Base-by-base conservation (phyloP, 257 asterid species). In the Avicennia marina region DNA sequence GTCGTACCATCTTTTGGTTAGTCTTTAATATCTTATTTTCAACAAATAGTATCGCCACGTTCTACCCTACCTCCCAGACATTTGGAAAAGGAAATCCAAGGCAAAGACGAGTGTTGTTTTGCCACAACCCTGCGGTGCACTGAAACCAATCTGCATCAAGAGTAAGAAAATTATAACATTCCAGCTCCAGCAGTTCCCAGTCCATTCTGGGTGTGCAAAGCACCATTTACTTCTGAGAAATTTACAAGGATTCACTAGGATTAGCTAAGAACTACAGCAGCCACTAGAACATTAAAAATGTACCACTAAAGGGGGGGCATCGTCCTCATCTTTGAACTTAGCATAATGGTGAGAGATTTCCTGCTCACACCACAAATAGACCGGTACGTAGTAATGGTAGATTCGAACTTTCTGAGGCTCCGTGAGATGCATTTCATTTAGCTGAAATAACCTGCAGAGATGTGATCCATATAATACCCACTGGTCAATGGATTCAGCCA, bases 91-190 rank as follows among this genome's bases (percentile, higher is more conserved):
- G 71, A 75, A 89, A 57, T 86, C 85, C 68, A 93, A 76, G 55
- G 97, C 97, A 64, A 89, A 89, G 65, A 89, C 99, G 25, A 93
- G 96, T 0, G 99, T 89, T 7, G 99, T 89, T 68, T 93, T 93
- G 51, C 99, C 99, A 76, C 99, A 89, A 50, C 99, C 99, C 77
- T 93, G 99, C 13, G 99, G 99, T 11, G 97, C 97, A 65, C 99
- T 93, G 72, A 93, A 89, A 60, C 99, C 99, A 76, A 93, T 93
- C 99, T 93, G 80, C 90, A 77, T 39, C 27, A 47, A 44, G 51
- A 67, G 36, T 32, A 69, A 25, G 66, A 6, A 26, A 27, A 56
- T 4, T 58, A 43, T 50, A 41, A 40, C 11, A 63, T 17, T 41
- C 47, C 42, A 68, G 44, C 59, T 48, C 57, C 47, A 56, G 52